These are phyloP conservation scores for Hevea brasiliensis DNA, from an alignment of 345 rosid genomes.

Conservation along the genomic window DNA sequence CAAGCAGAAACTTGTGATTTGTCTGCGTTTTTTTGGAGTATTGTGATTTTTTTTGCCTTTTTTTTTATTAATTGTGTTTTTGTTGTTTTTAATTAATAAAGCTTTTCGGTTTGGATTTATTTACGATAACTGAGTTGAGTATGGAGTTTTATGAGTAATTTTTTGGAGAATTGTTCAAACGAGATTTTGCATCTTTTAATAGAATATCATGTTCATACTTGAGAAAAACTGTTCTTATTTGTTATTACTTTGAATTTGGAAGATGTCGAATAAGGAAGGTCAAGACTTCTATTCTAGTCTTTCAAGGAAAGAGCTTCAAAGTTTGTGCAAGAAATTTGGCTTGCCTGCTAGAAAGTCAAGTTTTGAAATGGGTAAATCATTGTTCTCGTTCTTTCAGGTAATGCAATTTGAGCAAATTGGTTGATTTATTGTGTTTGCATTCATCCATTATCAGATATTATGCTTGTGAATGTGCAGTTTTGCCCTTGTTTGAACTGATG, in stretches of 20 bases:
- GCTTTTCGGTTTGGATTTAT: not conserved
- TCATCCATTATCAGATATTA: not conserved
- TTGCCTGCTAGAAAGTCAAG: constrained; percentile 74
- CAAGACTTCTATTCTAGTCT: constrained; percentile 41
- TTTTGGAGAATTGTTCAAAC: not conserved
- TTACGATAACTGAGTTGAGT: not conserved
- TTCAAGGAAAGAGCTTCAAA: constrained; percentile 76
- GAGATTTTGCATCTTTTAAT: too few species aligned
- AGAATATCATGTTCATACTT: not conserved
- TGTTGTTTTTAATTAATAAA: not conserved
- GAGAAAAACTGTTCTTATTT: not conserved
- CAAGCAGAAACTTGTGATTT: not conserved
- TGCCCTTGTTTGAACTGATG: not conserved
- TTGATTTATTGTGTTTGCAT: not conserved
- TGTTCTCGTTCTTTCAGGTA: constrained; percentile 55
- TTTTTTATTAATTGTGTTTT: not conserved
- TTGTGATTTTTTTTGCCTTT: not conserved
- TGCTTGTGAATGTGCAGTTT: not conserved
- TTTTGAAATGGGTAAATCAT: constrained; percentile 56
- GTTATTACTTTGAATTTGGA: constrained; percentile 11
- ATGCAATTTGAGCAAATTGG: not conserved
- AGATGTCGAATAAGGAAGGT: constrained; percentile 51
- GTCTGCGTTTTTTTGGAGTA: not conserved
- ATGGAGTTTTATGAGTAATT: not conserved
- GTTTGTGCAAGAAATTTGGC: constrained; percentile 63